Base-by-base conservation (phyloP, 768 basidiomycete genomes). In the Serendipita indica region DNA sequence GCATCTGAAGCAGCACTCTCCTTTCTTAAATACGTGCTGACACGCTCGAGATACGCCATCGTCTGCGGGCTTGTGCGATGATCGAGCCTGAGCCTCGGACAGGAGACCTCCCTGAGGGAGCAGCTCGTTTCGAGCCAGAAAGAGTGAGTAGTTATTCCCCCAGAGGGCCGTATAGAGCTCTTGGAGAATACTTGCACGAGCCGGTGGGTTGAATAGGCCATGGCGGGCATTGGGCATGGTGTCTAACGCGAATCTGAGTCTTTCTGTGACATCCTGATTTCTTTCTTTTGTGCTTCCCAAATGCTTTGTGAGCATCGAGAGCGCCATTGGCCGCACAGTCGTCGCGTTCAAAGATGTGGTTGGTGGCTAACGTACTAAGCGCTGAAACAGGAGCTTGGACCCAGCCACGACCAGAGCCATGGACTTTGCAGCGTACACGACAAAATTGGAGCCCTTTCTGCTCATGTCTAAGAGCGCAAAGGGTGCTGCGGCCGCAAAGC, bases 1-100 rank as follows among this genome's bases (percentile, higher is more conserved):
- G 86, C 91, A 94, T 54, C 90, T 78, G 70, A 92, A 94, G 64
- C 91, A 91, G 64, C 84, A 83, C 69, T 96, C 91, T 20, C 91
- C 91, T 64, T 87, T 87, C 69, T 82, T 84, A 71, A 94, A 89
- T 39, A 92, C 86, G 66, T 86, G 80, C 1, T 82, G 85, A 66
- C 91, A 94, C 0, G 84, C 78, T 62, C 82, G 75, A 6, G 86
- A 88, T 27, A 35, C 58, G n/a, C 62, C 60, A n/a, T 82, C 83
- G 16, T 78, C 69, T 0, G 80, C 67, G 6, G 76, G 76, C 25
- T 81, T 79, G 34, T 28, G 80, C 77, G 60, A 76, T 76, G 33
- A n/a, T 78, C 81, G 6, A 22, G 73, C 70, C 70, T 91, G 89
- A 32, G 83, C 79, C 58, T 86, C 83, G 63, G 82, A 81, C 16